A percentile compares a stretch with the other conserved stretches of the same genome.
Conservation (phyloP, 495 filamentous ascomycete species). For the Tuber umbilicatum region DNA sequence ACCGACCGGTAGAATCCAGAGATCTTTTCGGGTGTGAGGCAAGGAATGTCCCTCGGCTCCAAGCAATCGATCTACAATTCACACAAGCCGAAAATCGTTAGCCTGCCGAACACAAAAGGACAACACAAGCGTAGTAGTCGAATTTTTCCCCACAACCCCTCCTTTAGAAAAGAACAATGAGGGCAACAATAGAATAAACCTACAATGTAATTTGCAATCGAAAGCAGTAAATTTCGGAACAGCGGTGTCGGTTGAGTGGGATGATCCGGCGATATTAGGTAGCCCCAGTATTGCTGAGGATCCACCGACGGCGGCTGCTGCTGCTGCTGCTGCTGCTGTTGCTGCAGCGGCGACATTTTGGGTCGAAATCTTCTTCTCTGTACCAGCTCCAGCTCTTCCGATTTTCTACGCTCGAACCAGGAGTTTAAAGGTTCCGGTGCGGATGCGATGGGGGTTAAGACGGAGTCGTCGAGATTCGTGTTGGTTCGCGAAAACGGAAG, state of each 20-base stretch:
- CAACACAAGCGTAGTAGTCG: constrained; percentile 6
- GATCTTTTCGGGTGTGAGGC: constrained; percentile 74
- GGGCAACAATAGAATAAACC: constrained; percentile 41
- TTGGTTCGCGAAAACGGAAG: neutral
- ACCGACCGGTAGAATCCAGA: constrained; percentile 81
- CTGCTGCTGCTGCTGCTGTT: constrained; percentile 10
- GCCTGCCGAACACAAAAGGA: constrained; percentile 1
- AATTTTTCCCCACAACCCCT: neutral
- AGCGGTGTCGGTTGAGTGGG: constrained; percentile 55
- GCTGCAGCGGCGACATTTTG: constrained; percentile 31
- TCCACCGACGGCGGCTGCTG: constrained; percentile 24
- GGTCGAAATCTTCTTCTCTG: constrained; percentile 25
- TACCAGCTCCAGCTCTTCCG: constrained; percentile 34
- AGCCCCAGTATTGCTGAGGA: constrained; percentile 61
- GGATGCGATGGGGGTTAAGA: neutral
- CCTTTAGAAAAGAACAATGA: constrained; percentile 3
- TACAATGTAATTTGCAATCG: constrained; percentile 77
- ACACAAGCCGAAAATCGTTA: constrained; percentile 25
- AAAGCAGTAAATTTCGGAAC: constrained; percentile 69
- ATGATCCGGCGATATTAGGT: constrained; percentile 69
- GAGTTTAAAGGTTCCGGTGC: constrained; percentile 23
- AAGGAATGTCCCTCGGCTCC: constrained; percentile 56
- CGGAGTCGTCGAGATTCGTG: neutral
- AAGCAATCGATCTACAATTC: constrained; percentile 53
- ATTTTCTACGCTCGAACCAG: constrained; percentile 20